Conservation (phyloP, 495 filamentous ascomycete genomes). For the Aspergillus hancockii region DNA sequence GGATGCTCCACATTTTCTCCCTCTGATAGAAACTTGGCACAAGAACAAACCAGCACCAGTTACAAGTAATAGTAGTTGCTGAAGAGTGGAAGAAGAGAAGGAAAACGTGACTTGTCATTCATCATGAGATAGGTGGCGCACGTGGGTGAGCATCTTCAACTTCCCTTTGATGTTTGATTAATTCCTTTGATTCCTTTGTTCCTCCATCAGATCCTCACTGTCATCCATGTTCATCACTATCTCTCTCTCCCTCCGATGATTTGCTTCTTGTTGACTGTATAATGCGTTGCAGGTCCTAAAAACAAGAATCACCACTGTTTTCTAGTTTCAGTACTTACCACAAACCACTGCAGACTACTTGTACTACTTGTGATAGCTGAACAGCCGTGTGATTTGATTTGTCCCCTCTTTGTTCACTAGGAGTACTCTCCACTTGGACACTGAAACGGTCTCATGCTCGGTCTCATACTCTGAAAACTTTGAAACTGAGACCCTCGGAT, state of each 20-base stretch:
- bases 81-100: too few species aligned
- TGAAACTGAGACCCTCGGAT: background rate
- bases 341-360: too few species aligned
- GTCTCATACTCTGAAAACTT: too few species aligned
- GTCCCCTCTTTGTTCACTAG: background rate
- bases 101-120: background rate
- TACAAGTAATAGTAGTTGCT: too few species aligned
- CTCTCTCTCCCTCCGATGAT: conserved; percentile 10
- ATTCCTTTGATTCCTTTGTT: conserved; percentile 5
- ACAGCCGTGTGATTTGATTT: background rate
- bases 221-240: conserved; percentile 7
- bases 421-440: too few species aligned
- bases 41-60: too few species aligned
- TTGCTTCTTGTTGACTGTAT: background rate
- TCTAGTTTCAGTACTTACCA: background rate
- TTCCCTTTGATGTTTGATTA: conserved; percentile 6
- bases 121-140: conserved; percentile 13
- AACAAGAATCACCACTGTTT: too few species aligned
- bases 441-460: too few species aligned
- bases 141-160: conserved; percentile 13
- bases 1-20: background rate
- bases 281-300: background rate
- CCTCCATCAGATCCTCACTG: conserved; percentile 12
- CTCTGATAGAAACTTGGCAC: background rate
- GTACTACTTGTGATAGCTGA: too few species aligned